Evolutionary conservation across 139 green algal species (phyloP).

Genomic region (Dunaliella primolecta): DNA sequence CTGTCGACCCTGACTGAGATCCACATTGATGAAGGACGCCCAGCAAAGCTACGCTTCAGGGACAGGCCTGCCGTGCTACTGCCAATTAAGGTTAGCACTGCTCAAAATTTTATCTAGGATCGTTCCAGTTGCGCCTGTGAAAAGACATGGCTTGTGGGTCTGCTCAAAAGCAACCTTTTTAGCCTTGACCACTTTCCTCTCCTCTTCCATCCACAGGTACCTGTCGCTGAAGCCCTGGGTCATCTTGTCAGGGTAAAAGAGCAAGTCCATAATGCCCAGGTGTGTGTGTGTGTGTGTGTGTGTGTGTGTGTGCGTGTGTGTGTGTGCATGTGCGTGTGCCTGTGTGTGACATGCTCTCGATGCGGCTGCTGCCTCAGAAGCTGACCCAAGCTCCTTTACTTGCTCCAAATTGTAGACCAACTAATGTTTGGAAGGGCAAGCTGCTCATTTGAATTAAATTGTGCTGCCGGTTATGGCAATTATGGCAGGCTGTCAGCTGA

Average conservation of each 20-base stretch:
- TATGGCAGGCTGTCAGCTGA: no score
- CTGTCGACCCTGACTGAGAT: neutral
- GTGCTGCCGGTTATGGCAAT: no score
- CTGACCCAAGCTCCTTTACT: no score
- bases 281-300: neutral
- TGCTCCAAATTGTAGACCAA: no score
- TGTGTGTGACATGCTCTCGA: no score
- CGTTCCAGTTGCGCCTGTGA: neutral
- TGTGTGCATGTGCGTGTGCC: no score
- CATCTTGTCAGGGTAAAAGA: neutral
- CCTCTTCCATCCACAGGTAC: neutral
- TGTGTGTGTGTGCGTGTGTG: no score
- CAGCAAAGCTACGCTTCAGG: neutral
- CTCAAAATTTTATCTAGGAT: neutral
- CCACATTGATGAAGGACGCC: neutral
- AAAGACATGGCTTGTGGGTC: neutral
- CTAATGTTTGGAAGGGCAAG: no score
- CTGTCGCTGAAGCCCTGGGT: neutral
- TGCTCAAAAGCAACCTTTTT: neutral
- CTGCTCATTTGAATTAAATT: no score
- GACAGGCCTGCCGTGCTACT: conserved; percentile 17
- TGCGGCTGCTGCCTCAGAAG: no score
- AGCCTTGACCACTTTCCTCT: neutral
- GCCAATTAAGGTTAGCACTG: neutral
- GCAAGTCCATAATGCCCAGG: neutral